phyloP scores from a whole-genome alignment of 2,329 filamentous ascomycete species.

The Grosmannia serpens region DNA sequence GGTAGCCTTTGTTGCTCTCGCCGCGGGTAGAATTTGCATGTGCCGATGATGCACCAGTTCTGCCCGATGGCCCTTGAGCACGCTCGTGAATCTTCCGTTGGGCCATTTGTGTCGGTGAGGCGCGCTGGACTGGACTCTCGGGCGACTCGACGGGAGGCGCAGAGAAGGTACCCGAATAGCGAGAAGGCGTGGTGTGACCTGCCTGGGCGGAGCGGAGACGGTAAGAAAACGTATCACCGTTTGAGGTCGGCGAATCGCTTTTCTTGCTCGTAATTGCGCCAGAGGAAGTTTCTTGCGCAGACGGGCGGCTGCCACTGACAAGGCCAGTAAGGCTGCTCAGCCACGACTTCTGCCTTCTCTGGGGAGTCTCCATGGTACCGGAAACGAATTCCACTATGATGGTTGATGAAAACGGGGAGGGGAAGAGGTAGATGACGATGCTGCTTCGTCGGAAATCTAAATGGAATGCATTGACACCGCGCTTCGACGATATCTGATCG shows the following conservation, averaged over 20 bases:
- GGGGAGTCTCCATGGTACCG: slow-evolving; percentile 7
- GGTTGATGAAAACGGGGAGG: background rate
- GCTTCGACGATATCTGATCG: background rate
- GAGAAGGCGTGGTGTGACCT: slow-evolving; percentile 6
- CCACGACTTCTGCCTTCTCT: slow-evolving; percentile 7
- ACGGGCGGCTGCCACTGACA: slow-evolving; percentile 4
- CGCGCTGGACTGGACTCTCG: slow-evolving; percentile 22
- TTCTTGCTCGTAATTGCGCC: background rate
- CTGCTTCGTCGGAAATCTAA: background rate
- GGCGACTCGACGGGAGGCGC: slow-evolving; percentile 14
- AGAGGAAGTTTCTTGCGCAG: background rate
- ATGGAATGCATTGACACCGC: slow-evolving; percentile 1
- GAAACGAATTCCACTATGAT: background rate
- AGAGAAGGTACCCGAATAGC: slow-evolving; percentile 11
- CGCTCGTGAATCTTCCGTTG: slow-evolving; percentile 23
- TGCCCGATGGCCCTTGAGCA: slow-evolving; percentile 18
- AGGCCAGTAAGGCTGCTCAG: slow-evolving; percentile 9
- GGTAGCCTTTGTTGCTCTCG: background rate
- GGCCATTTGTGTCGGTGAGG: slow-evolving; percentile 20
- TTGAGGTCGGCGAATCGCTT: background rate
- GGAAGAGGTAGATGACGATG: background rate
- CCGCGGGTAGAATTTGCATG: background rate
- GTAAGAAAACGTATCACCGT: background rate
- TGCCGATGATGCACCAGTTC: slow-evolving; percentile 9
- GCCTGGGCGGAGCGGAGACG: background rate